Percentiles rank a stretch among this genome's conserved stretches.
phyloP scores from a whole-genome alignment of 192 early-diverging fungal genomes.

The Spinellus fusiger region DNA sequence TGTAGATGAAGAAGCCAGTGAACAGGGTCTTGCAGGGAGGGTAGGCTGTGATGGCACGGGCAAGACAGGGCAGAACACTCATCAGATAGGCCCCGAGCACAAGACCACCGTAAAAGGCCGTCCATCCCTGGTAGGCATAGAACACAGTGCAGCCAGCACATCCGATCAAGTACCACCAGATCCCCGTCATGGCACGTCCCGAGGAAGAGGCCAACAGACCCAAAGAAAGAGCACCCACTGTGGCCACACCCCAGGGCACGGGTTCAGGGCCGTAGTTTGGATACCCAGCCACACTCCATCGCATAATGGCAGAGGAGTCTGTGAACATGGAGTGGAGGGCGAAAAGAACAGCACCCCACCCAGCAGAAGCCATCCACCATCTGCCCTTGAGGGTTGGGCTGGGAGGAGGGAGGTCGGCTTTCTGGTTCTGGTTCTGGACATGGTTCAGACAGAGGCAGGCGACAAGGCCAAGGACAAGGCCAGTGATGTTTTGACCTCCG shows the following conservation, averaged over 20 bases:
- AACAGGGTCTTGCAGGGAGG: conserved; percentile 63
- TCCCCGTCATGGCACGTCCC: conserved; percentile 36
- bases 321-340: conserved; percentile 70
- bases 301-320: conserved; percentile 66
- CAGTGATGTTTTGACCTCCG: conserved; percentile 67
- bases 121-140: conserved; percentile 52
- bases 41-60: conserved; percentile 46
- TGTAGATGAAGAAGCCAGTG: conserved; percentile 58
- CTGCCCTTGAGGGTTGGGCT: neutral
- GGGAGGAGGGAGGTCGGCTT: conserved; percentile 8
- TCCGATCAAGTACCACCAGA: conserved; percentile 57
- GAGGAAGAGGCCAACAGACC: conserved; percentile 49
- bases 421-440: neutral
- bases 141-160: conserved; percentile 47
- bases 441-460: conserved; percentile 32
- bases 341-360: conserved; percentile 64
- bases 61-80: conserved; percentile 53
- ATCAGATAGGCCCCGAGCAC: conserved; percentile 54
- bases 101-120: conserved; percentile 59
- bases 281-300: conserved; percentile 72
- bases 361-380: conserved; percentile 49
- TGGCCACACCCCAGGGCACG: conserved; percentile 64
- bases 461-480: conserved; percentile 54
- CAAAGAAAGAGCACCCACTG: conserved; percentile 49
- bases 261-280: conserved; percentile 68